phyloP scores from a whole-genome alignment of 768 basidiomycete genomes.

The Tulasnella sp. region DNA sequence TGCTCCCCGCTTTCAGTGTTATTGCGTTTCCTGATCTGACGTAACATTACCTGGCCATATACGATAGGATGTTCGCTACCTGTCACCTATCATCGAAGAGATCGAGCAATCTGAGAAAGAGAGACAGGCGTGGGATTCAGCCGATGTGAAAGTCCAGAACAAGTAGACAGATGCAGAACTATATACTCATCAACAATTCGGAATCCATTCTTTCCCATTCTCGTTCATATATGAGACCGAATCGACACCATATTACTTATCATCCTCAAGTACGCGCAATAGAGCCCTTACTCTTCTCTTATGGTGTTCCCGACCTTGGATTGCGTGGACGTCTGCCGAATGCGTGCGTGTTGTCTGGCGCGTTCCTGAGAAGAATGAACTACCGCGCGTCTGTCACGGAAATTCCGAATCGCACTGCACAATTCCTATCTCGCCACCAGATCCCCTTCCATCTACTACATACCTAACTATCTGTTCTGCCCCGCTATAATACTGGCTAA shows the following conservation, averaged over 20 bases:
- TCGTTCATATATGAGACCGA: too few relatives aligned
- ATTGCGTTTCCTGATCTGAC: not conserved
- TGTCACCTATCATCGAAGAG: slow-evolving; percentile 61
- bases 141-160: slow-evolving; percentile 44
- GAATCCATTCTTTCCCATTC: too few relatives aligned
- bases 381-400: too few relatives aligned
- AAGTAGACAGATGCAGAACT: too few relatives aligned
- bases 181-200: too few relatives aligned
- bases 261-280: too few relatives aligned
- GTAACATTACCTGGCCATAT: slow-evolving; percentile 13
- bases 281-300: not conserved
- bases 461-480: not conserved
- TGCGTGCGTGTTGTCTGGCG: too few relatives aligned
- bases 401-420: too few relatives aligned
- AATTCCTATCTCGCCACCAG: not conserved
- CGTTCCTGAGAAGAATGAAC: not conserved
- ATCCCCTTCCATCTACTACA: not conserved
- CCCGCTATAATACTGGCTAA: not conserved
- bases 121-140: slow-evolving; percentile 68
- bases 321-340: too few relatives aligned
- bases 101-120: slow-evolving; percentile 69
- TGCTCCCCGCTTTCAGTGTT: slow-evolving; percentile 3
- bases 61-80: slow-evolving; percentile 77
- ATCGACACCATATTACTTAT: too few relatives aligned
- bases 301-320: not conserved